phyloP scores from a whole-genome alignment of 805 yeast genomes.

The Debaryomyces hansenii region DNA sequence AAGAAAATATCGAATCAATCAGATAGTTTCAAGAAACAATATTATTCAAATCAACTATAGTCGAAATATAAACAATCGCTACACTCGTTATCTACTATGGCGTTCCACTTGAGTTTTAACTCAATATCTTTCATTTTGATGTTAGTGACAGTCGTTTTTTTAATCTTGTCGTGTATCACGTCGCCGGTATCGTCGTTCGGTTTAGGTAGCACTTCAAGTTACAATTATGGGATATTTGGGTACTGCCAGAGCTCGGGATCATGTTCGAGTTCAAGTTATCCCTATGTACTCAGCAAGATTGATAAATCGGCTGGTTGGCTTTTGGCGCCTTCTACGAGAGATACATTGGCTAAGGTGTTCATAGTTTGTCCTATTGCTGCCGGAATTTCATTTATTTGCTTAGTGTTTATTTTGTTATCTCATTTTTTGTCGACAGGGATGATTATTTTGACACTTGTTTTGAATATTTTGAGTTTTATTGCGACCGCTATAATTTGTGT shows the following conservation, averaged over 20 bases:
- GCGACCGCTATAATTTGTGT: conserved; percentile 56
- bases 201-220: conserved; percentile 46
- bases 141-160: conserved; percentile 58
- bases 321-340: conserved; percentile 45
- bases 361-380: conserved; percentile 68
- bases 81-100: conserved; percentile 3
- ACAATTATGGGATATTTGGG: conserved; percentile 67
- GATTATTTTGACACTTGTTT: conserved; percentile 41
- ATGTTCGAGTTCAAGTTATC: conserved; percentile 49
- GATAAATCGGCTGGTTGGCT: conserved; percentile 46
- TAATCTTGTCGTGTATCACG: conserved; percentile 60
- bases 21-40: too few relatives aligned
- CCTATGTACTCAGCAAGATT: conserved; percentile 38
- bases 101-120: conserved; percentile 12
- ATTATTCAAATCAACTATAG: too few relatives aligned
- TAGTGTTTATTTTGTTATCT: conserved; percentile 22
- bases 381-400: conserved; percentile 50
- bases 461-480: conserved; percentile 51
- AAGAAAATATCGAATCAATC: too few relatives aligned
- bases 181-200: conserved; percentile 54
- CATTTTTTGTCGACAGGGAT: conserved; percentile 24
- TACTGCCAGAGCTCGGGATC: conserved; percentile 43
- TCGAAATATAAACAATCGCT: too few relatives aligned
- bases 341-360: conserved; percentile 52
- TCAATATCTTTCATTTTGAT: conserved; percentile 31